phyloP scores from a whole-genome alignment of 2,329 filamentous ascomycete genomes.

The Fusarium equiseti region DNA sequence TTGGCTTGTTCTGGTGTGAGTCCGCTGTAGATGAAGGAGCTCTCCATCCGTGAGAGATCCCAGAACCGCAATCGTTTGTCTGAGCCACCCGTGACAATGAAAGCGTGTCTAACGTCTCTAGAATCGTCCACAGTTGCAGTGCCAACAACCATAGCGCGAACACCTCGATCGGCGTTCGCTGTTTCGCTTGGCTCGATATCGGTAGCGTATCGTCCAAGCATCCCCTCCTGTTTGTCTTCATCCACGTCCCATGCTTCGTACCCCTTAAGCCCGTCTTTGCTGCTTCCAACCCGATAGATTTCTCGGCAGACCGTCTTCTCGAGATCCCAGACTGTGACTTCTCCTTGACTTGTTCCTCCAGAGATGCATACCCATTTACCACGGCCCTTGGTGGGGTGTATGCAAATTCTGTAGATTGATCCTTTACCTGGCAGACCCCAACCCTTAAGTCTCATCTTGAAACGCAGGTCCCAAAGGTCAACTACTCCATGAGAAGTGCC shows the following conservation, averaged over 20 bases:
- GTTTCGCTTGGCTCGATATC: constrained; percentile 72
- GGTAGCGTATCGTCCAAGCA: constrained; percentile 87
- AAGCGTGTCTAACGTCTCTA: constrained; percentile 80
- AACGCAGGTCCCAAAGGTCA: constrained; percentile 96
- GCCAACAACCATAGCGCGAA: constrained; percentile 80
- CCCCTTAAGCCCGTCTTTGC: constrained; percentile 69
- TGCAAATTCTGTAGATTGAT: constrained; percentile 80
- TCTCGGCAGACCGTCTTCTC: constrained; percentile 91
- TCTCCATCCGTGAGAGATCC: constrained; percentile 84
- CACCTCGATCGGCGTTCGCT: constrained; percentile 71
- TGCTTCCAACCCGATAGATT: constrained; percentile 80
- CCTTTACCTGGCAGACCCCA: constrained; percentile 89
- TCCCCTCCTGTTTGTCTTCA: constrained; percentile 86
- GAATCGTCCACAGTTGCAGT: constrained; percentile 77
- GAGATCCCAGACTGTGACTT: constrained; percentile 95
- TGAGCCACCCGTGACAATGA: constrained; percentile 87
- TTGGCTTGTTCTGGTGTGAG: constrained; percentile 76
- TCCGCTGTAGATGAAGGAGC: constrained; percentile 84
- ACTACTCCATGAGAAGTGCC: constrained; percentile 94
- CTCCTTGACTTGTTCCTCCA: constrained; percentile 86
- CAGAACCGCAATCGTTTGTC: constrained; percentile 95
- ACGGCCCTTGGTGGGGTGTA: constrained; percentile 83
- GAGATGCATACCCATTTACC: constrained; percentile 90
- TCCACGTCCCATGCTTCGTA: constrained; percentile 92
- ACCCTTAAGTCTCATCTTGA: constrained; percentile 85